Percentiles rank a stretch among this genome's conserved stretches.
These are phyloP conservation scores for Carex scoparia DNA, from an alignment of 176 grass and related monocot species.

Conservation along the genomic window DNA sequence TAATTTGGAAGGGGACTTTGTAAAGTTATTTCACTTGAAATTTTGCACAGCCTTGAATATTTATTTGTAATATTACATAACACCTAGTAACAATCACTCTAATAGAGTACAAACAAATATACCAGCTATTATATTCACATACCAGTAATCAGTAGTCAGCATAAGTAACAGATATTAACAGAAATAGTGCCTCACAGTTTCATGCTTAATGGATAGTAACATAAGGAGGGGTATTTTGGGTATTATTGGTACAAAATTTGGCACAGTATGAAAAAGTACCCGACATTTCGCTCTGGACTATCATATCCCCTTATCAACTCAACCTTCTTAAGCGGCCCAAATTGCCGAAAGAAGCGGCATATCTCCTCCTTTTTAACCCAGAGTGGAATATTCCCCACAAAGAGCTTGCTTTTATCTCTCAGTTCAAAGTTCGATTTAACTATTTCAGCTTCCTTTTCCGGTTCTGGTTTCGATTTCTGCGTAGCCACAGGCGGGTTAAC, in stretches of 20 bases:
- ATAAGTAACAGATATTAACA: not conserved
- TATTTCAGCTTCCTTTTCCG: slow-evolving; percentile 3
- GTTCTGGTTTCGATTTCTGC: slow-evolving; percentile 5
- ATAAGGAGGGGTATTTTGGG: not conserved
- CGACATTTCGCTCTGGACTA: slow-evolving; percentile 71
- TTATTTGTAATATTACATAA: not conserved
- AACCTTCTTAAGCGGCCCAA: slow-evolving; percentile 73
- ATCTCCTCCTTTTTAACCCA: slow-evolving; percentile 72
- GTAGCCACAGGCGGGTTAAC: not conserved
- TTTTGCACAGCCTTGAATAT: not conserved
- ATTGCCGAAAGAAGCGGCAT: slow-evolving; percentile 81
- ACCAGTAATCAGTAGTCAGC: not conserved
- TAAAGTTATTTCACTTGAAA: not conserved
- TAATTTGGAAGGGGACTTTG: not conserved
- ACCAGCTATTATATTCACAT: not conserved
- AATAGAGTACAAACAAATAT: not conserved
- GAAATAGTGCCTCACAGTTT: not conserved
- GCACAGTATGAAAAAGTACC: slow-evolving; percentile 18
- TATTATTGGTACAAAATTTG: not conserved
- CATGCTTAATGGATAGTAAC: not conserved
- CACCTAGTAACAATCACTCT: not conserved
- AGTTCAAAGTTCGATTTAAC: slow-evolving; percentile 24
- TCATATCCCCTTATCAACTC: slow-evolving; percentile 70
- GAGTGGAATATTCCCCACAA: slow-evolving; percentile 76
- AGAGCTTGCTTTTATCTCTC: slow-evolving; percentile 70